Percentiles rank a stretch among this genome's conserved stretches.
Evolutionary conservation across 768 basidiomycete genomes (phyloP).

Genomic region (Tulasnella sp.): DNA sequence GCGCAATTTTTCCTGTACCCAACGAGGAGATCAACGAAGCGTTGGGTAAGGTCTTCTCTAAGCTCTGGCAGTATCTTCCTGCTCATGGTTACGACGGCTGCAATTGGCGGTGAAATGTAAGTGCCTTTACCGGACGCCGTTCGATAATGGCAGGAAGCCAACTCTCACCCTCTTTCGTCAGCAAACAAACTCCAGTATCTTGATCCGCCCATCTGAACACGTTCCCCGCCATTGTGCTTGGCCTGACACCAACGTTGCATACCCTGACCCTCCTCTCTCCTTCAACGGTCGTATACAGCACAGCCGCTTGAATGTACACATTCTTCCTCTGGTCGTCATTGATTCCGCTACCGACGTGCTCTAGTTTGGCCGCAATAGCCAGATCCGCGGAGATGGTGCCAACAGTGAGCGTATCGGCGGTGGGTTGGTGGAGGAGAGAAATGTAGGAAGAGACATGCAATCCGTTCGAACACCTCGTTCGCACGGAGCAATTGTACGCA

Average conservation of each 20-base stretch:
- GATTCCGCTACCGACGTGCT: constrained; percentile 51
- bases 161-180: constrained; percentile 73
- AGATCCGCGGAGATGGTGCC: constrained; percentile 80
- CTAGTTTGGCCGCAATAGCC: constrained; percentile 67
- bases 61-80: constrained; percentile 65
- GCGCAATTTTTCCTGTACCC: constrained; percentile 90
- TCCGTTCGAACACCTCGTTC: constrained; percentile 85
- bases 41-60: constrained; percentile 78
- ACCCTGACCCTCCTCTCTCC: constrained; percentile 83
- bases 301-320: constrained; percentile 79
- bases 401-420: constrained; percentile 53
- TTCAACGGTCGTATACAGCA: constrained; percentile 72
- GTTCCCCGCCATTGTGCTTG: constrained; percentile 79
- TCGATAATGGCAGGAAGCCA: neutral
- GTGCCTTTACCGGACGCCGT: neutral
- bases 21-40: constrained; percentile 72
- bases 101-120: neutral
- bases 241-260: constrained; percentile 72
- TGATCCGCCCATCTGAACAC: constrained; percentile 90
- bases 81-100: constrained; percentile 67
- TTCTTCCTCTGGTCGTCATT: constrained; percentile 63
- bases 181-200: constrained; percentile 70
- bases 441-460: constrained; percentile 56
- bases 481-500: constrained; percentile 74
- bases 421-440: constrained; percentile 36